phyloP scores from a whole-genome alignment of 371 early-diverging fungal genomes.

The Saksenaea oblongispora region DNA sequence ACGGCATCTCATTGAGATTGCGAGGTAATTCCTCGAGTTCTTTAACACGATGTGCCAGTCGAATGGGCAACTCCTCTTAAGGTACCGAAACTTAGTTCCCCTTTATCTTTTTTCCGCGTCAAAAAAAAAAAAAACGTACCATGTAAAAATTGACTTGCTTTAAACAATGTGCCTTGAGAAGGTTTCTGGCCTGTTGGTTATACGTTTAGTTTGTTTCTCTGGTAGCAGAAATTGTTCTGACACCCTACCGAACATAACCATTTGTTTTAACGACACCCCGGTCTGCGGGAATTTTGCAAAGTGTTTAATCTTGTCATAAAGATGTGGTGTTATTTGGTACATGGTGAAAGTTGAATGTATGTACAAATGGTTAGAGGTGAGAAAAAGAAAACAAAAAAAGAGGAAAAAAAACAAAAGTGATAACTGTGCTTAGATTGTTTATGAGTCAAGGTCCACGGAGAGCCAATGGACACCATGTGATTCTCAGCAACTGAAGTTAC shows the following conservation, averaged over 20 bases:
- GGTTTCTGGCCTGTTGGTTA: slow-evolving; percentile 72
- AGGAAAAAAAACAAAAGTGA: neutral
- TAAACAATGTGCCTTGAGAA: slow-evolving; percentile 80
- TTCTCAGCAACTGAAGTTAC: neutral
- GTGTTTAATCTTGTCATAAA: slow-evolving; percentile 72
- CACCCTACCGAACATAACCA: slow-evolving; percentile 35
- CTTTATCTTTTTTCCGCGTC: too few relatives aligned
- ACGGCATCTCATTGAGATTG: slow-evolving; percentile 87
- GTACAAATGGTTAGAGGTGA: neutral
- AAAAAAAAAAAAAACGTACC: slow-evolving; percentile 34
- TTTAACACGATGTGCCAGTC: slow-evolving; percentile 95
- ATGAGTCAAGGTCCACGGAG: slow-evolving; percentile 1
- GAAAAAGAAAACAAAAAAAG: slow-evolving; percentile 10
- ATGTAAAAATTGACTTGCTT: slow-evolving; percentile 89
- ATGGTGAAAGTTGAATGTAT: slow-evolving; percentile 19
- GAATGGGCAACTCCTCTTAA: slow-evolving; percentile 89
- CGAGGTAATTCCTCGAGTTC: slow-evolving; percentile 92
- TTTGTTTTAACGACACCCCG: slow-evolving; percentile 90
- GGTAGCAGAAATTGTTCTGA: slow-evolving; percentile 12
- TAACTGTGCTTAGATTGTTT: neutral
- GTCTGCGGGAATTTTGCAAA: slow-evolving; percentile 87
- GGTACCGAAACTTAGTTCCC: neutral
- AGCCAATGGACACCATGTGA: slow-evolving; percentile 4
- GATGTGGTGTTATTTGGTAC: slow-evolving; percentile 62
- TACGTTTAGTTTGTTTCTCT: neutral